Evolutionary conservation across 2,329 filamentous ascomycete species (phyloP).

Genomic region (Metarhizium anisopliae): DNA sequence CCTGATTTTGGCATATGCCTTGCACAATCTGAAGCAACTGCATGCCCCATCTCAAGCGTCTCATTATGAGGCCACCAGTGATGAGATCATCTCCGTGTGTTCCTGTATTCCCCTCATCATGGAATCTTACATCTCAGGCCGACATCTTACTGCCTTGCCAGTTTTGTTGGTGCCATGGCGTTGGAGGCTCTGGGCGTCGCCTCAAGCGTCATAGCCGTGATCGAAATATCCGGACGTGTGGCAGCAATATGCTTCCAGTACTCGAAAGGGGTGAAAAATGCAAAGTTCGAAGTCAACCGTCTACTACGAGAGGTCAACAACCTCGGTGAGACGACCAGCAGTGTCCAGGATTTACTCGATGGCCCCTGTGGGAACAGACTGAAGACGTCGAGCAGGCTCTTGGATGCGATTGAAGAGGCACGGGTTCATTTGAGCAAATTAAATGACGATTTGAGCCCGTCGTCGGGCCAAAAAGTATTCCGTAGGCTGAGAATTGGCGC

Average conservation of each 20-base stretch:
- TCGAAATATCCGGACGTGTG: constrained; percentile 27
- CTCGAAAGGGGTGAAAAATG: constrained; percentile 19
- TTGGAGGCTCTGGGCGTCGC: constrained; percentile 13
- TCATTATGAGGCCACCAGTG: not conserved
- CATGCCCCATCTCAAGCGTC: not conserved
- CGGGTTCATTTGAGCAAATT: constrained; percentile 13
- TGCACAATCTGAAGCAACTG: not conserved
- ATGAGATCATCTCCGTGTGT: not conserved
- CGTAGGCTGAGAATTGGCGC: not conserved
- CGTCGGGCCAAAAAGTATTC: not conserved
- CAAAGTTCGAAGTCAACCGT: constrained; percentile 21
- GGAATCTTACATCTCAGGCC: not conserved
- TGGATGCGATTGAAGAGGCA: constrained; percentile 11
- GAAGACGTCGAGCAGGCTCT: constrained; percentile 15
- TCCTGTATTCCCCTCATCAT: not conserved
- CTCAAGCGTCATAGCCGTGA: constrained; percentile 26
- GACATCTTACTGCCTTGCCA: not conserved
- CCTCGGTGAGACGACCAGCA: constrained; percentile 16
- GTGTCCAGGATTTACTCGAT: constrained; percentile 16
- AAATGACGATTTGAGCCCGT: constrained; percentile 14
- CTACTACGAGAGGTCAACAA: constrained; percentile 17
- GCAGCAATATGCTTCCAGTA: constrained; percentile 24
- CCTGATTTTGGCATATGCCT: not conserved
- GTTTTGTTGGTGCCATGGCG: not conserved
- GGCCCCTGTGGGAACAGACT: constrained; percentile 16